A percentile compares a stretch with the other conserved stretches of the same genome.
phyloP scores from a whole-genome alignment of 306 rosid species.

The Arachis hypogaea region DNA sequence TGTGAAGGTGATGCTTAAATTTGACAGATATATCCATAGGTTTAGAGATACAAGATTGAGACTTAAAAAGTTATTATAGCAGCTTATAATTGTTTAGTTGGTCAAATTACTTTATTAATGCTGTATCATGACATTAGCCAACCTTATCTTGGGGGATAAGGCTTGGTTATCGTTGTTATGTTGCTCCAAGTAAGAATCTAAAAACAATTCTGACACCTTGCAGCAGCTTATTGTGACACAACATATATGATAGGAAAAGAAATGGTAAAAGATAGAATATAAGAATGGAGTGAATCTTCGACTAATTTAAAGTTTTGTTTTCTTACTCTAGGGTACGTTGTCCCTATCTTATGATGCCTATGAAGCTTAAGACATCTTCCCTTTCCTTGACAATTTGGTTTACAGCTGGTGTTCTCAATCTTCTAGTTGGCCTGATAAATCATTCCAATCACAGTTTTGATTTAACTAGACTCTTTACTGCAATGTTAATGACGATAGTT shows the following conservation, averaged over 20 bases:
- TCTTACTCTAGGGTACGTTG: not conserved
- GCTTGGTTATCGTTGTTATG: slow-evolving; percentile 2
- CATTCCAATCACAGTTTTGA: slow-evolving; percentile 16
- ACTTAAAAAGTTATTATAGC: slow-evolving; percentile 29
- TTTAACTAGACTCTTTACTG: slow-evolving; percentile 6
- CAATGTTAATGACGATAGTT: not conserved
- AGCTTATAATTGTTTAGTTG: slow-evolving; percentile 28
- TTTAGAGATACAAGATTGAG: slow-evolving; percentile 28
- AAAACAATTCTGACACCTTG: slow-evolving; percentile 17
- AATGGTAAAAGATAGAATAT: slow-evolving; percentile 20
- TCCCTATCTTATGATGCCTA: slow-evolving; percentile 26
- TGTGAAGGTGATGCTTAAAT: slow-evolving; percentile 68
- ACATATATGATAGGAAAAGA: slow-evolving; percentile 18
- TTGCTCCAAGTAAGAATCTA: slow-evolving; percentile 19
- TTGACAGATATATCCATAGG: slow-evolving; percentile 21
- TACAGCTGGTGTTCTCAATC: slow-evolving; percentile 13
- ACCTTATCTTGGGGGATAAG: not conserved
- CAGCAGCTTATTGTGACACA: not conserved
- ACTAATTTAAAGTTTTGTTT: slow-evolving; percentile 5
- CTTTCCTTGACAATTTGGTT: slow-evolving; percentile 14
- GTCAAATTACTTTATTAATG: slow-evolving; percentile 30
- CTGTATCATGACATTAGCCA: slow-evolving; percentile 4
- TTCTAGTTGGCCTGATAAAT: slow-evolving; percentile 8
- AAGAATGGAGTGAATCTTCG: slow-evolving; percentile 17
- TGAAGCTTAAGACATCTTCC: slow-evolving; percentile 13